A percentile compares a stretch with the other conserved stretches of the same genome.
Evolutionary conservation across 371 early-diverging fungal species (phyloP).

Genomic region (Mucor plumbeus): DNA sequence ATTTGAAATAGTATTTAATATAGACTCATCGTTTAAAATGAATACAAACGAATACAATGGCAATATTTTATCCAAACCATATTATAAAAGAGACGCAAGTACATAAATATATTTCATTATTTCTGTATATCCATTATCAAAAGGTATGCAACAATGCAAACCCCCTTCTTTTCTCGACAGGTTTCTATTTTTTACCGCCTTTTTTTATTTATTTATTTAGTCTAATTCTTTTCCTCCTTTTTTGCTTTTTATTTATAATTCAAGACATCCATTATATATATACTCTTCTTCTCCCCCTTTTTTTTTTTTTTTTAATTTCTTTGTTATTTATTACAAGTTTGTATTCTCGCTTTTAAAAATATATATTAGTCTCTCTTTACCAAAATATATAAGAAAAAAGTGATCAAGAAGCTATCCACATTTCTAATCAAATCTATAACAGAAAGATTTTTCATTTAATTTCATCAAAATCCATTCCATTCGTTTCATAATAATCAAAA

Average conservation of each 20-base stretch:
- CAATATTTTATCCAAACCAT: too few relatives aligned
- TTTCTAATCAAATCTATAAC: not conserved
- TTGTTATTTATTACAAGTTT: too few relatives aligned
- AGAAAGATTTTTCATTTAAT: not conserved
- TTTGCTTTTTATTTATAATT: slow-evolving; percentile 11
- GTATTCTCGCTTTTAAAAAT: too few relatives aligned
- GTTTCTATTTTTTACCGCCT: slow-evolving; percentile 8
- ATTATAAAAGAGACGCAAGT: too few relatives aligned
- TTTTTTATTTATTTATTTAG: slow-evolving; percentile 15
- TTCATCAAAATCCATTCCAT: slow-evolving; percentile 27
- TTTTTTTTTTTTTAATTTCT: not conserved
- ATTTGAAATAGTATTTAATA: too few relatives aligned
- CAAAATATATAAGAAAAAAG: too few relatives aligned
- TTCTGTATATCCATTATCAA: too few relatives aligned
- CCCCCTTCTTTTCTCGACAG: not conserved
- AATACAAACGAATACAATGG: too few relatives aligned
- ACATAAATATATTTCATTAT: too few relatives aligned
- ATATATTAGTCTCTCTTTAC: too few relatives aligned
- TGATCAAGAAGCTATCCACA: not conserved
- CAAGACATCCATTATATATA: not conserved
- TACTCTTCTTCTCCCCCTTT: not conserved
- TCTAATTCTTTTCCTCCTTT: slow-evolving; percentile 6
- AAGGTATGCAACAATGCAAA: too few relatives aligned
- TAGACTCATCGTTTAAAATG: too few relatives aligned
- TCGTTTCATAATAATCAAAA: slow-evolving; percentile 16